Percentiles rank a stretch among this genome's conserved stretches.
phyloP scores from a whole-genome alignment of 805 yeast genomes.

The Nakazawaea anatomiae region DNA sequence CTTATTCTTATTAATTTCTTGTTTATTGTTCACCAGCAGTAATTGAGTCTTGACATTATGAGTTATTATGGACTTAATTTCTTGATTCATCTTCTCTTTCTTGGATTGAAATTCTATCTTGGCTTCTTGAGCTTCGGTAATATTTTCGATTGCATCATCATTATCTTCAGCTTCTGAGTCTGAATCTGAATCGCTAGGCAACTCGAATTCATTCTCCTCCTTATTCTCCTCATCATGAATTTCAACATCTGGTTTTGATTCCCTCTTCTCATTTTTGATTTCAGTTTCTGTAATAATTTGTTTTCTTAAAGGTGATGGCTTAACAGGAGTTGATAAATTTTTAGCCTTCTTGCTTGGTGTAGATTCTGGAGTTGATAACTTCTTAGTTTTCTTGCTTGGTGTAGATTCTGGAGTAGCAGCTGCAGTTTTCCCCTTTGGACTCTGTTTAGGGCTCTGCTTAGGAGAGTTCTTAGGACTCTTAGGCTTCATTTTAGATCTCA shows the following conservation, averaged over 20 bases:
- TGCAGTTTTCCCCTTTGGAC: neutral
- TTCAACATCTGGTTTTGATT: neutral
- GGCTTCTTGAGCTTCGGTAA: neutral
- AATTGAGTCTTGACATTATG: conserved; percentile 12
- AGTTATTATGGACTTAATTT: conserved; percentile 19
- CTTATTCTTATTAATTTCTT: conserved; percentile 18
- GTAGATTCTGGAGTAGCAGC: neutral
- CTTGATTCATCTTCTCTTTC: conserved; percentile 10
- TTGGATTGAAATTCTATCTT: conserved; percentile 1
- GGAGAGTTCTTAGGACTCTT: conserved; percentile 11
- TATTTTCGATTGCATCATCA: neutral
- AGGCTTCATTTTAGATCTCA: conserved; percentile 1
- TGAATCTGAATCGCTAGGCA: conserved; percentile 10
- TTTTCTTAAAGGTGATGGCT: conserved; percentile 5
- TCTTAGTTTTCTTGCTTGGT: neutral
- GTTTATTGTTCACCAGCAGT: conserved; percentile 15
- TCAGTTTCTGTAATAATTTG: conserved; percentile 16
- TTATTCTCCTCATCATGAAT: neutral
- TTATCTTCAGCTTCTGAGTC: conserved; percentile 5
- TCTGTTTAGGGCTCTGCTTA: neutral
- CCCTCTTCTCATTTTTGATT: neutral
- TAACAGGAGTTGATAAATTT: neutral
- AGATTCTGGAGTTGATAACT: neutral
- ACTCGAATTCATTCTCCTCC: conserved; percentile 9
- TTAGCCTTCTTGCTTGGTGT: neutral